Conservation (phyloP, 2,329 filamentous ascomycete genomes). For the Hortaea werneckii region DNA sequence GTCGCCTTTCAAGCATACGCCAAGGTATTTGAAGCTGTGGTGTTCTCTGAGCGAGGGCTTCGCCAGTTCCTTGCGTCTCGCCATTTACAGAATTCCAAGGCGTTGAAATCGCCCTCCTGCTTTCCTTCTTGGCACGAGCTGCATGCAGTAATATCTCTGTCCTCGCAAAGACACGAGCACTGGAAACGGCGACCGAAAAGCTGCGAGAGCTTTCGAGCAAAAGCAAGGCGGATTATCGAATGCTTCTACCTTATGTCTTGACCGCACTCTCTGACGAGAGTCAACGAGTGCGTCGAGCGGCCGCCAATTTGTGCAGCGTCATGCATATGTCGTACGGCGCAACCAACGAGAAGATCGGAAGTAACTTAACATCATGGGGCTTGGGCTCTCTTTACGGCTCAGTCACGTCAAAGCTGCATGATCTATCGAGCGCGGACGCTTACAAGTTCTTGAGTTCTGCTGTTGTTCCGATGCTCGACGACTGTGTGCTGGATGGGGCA, state of each 20-base stretch:
- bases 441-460: constrained; percentile 54
- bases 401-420: constrained; percentile 39
- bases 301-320: constrained; percentile 25
- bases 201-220: background rate
- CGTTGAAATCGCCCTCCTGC: constrained; percentile 1
- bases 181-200: constrained; percentile 1
- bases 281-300: constrained; percentile 46
- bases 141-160: constrained; percentile 3
- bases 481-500: constrained; percentile 69
- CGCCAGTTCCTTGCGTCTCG: constrained; percentile 4
- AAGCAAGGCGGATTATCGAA: constrained; percentile 51
- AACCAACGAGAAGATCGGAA: constrained; percentile 3
- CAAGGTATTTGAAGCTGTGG: constrained; percentile 2
- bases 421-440: constrained; percentile 49
- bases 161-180: background rate
- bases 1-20: constrained; percentile 5
- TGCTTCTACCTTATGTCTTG: constrained; percentile 71
- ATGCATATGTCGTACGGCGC: background rate
- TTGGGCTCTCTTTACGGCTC: constrained; percentile 55
- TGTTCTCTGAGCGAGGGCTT: constrained; percentile 3
- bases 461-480: constrained; percentile 69
- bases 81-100: constrained; percentile 1
- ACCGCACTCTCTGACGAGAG: constrained; percentile 65
- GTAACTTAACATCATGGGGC: constrained; percentile 37
- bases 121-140: constrained; percentile 5